Evolutionary conservation across 2,329 filamentous ascomycete species (phyloP).

Genomic region (Exophiala phaeomuriformis): DNA sequence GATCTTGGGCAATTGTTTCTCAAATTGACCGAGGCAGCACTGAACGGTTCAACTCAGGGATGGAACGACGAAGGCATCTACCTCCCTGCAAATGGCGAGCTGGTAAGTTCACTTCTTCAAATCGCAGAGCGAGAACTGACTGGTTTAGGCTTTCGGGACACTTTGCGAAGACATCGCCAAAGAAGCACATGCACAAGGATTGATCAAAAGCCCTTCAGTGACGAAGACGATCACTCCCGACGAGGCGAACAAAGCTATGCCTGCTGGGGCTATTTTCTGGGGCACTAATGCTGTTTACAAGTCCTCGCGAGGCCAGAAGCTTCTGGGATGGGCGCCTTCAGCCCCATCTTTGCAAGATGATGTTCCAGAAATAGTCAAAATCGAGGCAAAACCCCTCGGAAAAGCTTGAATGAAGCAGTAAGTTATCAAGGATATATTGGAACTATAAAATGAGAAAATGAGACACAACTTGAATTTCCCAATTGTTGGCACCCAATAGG

Average conservation of each 20-base stretch:
- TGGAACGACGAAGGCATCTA: neutral
- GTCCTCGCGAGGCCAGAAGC: conserved; percentile 5
- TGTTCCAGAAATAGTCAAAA: neutral
- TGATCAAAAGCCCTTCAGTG: conserved; percentile 20
- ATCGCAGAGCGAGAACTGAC: conserved; percentile 4
- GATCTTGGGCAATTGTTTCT: conserved; percentile 44
- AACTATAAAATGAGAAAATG: no score
- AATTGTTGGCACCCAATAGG: no score
- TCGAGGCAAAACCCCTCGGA: neutral
- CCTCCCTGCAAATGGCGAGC: conserved; percentile 15
- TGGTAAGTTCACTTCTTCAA: conserved; percentile 25
- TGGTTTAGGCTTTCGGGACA: conserved; percentile 25
- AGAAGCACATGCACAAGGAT: conserved; percentile 22
- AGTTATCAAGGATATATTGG: no score
- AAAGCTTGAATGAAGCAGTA: no score
- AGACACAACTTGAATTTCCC: no score
- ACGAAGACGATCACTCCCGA: conserved; percentile 24
- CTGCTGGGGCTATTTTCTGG: conserved; percentile 28
- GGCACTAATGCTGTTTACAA: conserved; percentile 30
- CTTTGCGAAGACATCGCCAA: conserved; percentile 26
- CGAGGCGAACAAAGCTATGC: conserved; percentile 27
- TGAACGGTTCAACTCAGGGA: conserved; percentile 22
- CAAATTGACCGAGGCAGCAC: neutral
- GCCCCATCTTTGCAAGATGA: conserved; percentile 23
- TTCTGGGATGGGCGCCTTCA: neutral